Conservation (phyloP, 331 rosid species). For the Telfairia occidentalis region DNA sequence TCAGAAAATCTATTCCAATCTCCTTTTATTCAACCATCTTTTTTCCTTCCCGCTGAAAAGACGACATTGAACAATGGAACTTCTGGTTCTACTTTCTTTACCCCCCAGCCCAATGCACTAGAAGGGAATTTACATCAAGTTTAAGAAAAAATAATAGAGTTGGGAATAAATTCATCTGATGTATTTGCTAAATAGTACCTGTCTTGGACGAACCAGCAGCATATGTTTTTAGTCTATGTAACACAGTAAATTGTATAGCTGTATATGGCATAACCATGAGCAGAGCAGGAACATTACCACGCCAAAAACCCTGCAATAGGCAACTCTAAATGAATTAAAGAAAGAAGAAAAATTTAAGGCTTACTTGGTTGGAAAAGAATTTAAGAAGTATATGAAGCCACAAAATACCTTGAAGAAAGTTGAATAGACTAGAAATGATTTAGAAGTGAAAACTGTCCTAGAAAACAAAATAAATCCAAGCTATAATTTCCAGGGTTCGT, state of each 20-base stretch:
- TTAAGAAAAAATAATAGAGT: not conserved
- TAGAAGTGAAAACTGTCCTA: not conserved
- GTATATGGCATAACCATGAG: conserved; percentile 98
- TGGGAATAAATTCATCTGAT: not conserved
- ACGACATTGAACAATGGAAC: not conserved
- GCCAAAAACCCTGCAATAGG: conserved; percentile 82
- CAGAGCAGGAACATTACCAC: conserved; percentile 91
- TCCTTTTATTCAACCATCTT: not conserved
- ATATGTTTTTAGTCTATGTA: conserved; percentile 64
- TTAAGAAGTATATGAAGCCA: not conserved
- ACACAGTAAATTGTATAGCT: conserved; percentile 78
- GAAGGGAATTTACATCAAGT: not conserved
- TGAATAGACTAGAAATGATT: not conserved
- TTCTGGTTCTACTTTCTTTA: not conserved
- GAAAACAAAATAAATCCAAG: not conserved
- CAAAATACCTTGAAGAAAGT: not conserved
- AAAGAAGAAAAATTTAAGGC: not conserved
- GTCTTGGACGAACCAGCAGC: conserved; percentile 80
- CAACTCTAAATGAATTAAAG: conserved; percentile 9
- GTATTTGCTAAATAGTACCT: conserved; percentile 28
- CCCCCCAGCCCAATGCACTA: not conserved
- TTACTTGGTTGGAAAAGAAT: no score
- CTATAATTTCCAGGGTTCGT: not conserved
- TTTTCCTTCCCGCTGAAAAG: not conserved
- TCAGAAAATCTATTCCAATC: not conserved